phyloP scores from a whole-genome alignment of 495 filamentous ascomycete genomes.

The Baudoinia panamericana region DNA sequence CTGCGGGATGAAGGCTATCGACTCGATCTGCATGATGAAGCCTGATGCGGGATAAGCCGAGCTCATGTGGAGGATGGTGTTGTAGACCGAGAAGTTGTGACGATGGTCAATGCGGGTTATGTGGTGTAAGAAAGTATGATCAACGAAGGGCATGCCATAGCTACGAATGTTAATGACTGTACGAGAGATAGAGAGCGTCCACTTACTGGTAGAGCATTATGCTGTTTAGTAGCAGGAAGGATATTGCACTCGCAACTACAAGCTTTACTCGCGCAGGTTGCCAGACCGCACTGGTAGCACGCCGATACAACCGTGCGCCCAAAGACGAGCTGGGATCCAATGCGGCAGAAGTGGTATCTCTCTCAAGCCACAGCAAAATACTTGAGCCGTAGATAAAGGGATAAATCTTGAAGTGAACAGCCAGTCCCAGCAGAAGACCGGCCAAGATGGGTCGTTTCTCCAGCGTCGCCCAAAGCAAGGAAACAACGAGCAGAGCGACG shows the following conservation, averaged over 20 bases:
- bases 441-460: constrained; percentile 46
- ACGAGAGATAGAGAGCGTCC: not conserved
- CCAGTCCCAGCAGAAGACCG: constrained; percentile 63
- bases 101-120: constrained; percentile 88
- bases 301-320: not conserved
- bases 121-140: constrained; percentile 87
- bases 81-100: constrained; percentile 96
- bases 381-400: constrained; percentile 86
- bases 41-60: constrained; percentile 40
- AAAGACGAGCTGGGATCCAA: not conserved
- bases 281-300: constrained; percentile 1
- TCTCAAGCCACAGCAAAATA: constrained; percentile 58
- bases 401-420: constrained; percentile 97
- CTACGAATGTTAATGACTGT: constrained; percentile 25
- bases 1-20: constrained; percentile 79
- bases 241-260: constrained; percentile 48
- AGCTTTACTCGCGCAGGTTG: constrained; percentile 31
- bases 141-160: constrained; percentile 62
- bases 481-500: constrained; percentile 67
- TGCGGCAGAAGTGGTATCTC: not conserved
- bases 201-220: constrained; percentile 63
- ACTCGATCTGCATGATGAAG: constrained; percentile 45
- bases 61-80: constrained; percentile 74
- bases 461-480: constrained; percentile 67
- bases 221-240: constrained; percentile 58